phyloP scores from a whole-genome alignment of 2,329 filamentous ascomycete species.

The Venturia carpophila region DNA sequence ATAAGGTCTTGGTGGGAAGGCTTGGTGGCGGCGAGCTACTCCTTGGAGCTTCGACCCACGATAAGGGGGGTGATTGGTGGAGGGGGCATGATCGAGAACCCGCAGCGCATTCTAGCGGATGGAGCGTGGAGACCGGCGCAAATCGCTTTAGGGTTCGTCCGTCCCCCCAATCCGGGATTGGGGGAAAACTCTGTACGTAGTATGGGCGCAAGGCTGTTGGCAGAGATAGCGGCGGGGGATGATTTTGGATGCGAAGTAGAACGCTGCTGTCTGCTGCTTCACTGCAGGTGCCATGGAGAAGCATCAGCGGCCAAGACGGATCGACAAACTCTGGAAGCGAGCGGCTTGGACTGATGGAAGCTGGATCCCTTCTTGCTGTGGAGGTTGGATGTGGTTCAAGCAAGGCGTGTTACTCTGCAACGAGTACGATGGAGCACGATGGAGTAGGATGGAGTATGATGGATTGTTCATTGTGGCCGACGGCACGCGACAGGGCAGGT shows the following conservation, averaged over 20 bases:
- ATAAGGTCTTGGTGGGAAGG: slow-evolving; percentile 13
- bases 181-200: not conserved
- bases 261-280: not conserved
- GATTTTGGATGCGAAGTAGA: not conserved
- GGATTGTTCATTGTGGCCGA: no score
- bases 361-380: not conserved
- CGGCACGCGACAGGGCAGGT: not conserved
- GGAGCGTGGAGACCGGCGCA: not conserved
- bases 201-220: not conserved
- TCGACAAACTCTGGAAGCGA: not conserved
- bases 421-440: no score
- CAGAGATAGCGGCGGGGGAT: not conserved
- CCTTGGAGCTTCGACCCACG: not conserved
- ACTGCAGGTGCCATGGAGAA: not conserved
- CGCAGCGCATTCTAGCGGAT: slow-evolving; percentile 6
- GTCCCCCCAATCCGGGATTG: not conserved
- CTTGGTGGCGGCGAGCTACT: not conserved
- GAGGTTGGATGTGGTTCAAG: not conserved
- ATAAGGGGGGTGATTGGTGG: not conserved
- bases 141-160: not conserved
- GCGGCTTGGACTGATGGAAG: not conserved
- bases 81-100: not conserved
- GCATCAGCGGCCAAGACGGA: not conserved
- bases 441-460: no score
- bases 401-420: not conserved